A percentile compares a stretch with the other conserved stretches of the same genome.
phyloP scores from a whole-genome alignment of 495 filamentous ascomycete species.

The Tricharina praecox region DNA sequence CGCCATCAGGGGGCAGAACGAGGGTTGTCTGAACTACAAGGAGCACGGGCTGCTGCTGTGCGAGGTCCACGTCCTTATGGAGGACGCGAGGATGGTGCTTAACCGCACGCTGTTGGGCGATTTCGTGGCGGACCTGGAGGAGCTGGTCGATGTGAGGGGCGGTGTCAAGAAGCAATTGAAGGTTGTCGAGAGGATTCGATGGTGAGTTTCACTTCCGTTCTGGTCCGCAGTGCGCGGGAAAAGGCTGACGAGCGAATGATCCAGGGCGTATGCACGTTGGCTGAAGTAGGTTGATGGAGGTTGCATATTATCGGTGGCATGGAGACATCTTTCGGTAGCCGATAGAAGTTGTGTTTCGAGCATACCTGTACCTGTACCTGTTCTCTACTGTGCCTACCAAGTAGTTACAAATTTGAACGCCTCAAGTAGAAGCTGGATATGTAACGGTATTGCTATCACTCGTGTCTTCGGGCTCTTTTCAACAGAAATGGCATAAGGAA shows the following conservation, averaged over 20 bases:
- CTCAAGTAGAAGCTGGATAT: no score
- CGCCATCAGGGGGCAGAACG: conserved; percentile 41
- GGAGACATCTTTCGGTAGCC: no score
- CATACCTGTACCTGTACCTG: no score
- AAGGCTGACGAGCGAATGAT: conserved; percentile 13
- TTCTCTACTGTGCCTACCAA: no score
- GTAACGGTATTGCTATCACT: no score
- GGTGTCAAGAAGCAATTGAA: conserved; percentile 56
- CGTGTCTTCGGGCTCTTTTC: no score
- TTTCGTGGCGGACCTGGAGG: conserved; percentile 69
- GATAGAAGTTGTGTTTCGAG: no score
- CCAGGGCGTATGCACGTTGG: conserved; percentile 12
- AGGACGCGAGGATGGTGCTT: conserved; percentile 43
- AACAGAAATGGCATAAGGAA: no score
- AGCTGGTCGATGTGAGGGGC: conserved; percentile 57
- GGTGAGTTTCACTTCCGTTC: conserved; percentile 29
- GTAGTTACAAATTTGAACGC: no score
- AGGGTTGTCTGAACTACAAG: conserved; percentile 62
- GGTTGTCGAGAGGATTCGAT: conserved; percentile 64
- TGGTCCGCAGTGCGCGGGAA: conserved; percentile 9
- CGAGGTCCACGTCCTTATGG: conserved; percentile 64
- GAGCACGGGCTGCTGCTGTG: conserved; percentile 80
- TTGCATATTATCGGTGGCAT: not conserved
- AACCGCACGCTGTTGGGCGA: conserved; percentile 56
- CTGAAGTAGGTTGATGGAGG: not conserved